A percentile compares a stretch with the other conserved stretches of the same genome.
Evolutionary conservation across 2,329 filamentous ascomycete genomes (phyloP).

Genomic region (Sarocladium kiliense): DNA sequence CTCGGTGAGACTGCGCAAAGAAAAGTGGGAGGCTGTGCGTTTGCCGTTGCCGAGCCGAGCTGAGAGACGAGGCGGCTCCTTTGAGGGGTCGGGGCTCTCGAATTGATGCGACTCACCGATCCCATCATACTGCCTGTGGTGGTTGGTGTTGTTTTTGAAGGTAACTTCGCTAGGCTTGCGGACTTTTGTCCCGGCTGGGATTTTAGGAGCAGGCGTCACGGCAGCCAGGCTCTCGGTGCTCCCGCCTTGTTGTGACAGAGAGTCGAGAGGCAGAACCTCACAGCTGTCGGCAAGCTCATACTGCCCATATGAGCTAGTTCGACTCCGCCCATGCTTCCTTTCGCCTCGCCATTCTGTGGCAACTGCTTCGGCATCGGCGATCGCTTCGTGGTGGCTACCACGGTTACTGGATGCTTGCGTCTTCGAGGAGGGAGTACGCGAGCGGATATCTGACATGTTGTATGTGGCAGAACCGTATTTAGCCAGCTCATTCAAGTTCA

Average conservation of each 20-base stretch:
- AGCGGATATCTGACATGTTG: neutral
- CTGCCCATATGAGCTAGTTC: conserved; percentile 17
- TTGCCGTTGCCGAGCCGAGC: conserved; percentile 18
- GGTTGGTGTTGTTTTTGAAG: neutral
- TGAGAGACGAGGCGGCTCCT: conserved; percentile 8
- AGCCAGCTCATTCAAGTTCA: neutral
- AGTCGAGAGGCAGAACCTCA: conserved; percentile 19
- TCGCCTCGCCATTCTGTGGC: conserved; percentile 22
- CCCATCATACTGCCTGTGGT: conserved; percentile 19
- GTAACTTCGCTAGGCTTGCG: conserved; percentile 5
- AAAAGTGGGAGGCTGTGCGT: conserved; percentile 26
- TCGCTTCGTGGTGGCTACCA: conserved; percentile 16
- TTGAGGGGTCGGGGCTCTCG: conserved; percentile 14
- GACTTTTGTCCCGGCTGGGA: neutral
- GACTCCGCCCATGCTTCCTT: conserved; percentile 11
- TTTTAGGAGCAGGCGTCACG: neutral
- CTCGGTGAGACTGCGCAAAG: conserved; percentile 21
- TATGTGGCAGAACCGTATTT: conserved; percentile 5
- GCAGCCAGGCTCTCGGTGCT: conserved; percentile 6
- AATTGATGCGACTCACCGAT: conserved; percentile 13
- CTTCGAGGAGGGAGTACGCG: neutral
- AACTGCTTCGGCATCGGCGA: conserved; percentile 19
- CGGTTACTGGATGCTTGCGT: conserved; percentile 8
- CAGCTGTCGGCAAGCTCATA: conserved; percentile 22
- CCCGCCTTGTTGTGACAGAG: conserved; percentile 14